phyloP scores from a whole-genome alignment of 2,329 filamentous ascomycete genomes.

The Drechslerella stenobrocha region DNA sequence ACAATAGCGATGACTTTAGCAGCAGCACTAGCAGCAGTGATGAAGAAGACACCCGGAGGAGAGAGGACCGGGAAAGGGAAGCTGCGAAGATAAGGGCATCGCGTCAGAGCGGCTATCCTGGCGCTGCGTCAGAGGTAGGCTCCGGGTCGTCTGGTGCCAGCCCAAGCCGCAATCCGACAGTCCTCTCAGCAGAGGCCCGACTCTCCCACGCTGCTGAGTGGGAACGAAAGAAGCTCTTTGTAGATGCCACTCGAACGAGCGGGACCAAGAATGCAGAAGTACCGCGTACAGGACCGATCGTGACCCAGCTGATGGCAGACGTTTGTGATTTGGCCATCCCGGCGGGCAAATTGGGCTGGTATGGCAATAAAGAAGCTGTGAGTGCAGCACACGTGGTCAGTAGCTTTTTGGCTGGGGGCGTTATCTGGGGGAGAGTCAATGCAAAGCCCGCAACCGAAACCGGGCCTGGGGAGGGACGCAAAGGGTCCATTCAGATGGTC shows the following conservation, averaged over 20 bases:
- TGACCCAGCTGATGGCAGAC: slow-evolving; percentile 41
- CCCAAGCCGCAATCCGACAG: slow-evolving; percentile 25
- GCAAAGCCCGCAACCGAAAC: slow-evolving; percentile 2
- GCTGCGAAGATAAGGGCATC: slow-evolving; percentile 15
- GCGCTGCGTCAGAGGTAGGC: slow-evolving; percentile 8
- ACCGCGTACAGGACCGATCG: slow-evolving; percentile 20
- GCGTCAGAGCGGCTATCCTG: slow-evolving; percentile 18
- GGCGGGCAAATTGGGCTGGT: slow-evolving; percentile 37
- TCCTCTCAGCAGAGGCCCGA: slow-evolving; percentile 32
- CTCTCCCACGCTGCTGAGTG: slow-evolving; percentile 38
- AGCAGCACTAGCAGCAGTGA: not conserved
- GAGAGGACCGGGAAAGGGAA: slow-evolving; percentile 5
- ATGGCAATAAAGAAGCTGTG: slow-evolving; percentile 40
- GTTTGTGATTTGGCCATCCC: slow-evolving; percentile 43
- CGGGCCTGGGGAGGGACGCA: slow-evolving; percentile 3
- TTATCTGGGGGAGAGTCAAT: slow-evolving; percentile 47
- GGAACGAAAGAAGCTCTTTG: slow-evolving; percentile 41
- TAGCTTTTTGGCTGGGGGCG: slow-evolving; percentile 30
- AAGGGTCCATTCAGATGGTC: slow-evolving; percentile 35
- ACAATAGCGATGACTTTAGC: slow-evolving; percentile 1
- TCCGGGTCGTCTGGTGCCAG: slow-evolving; percentile 23
- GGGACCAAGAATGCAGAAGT: slow-evolving; percentile 13
- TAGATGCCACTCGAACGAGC: slow-evolving; percentile 33
- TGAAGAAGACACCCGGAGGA: not conserved
- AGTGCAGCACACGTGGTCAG: slow-evolving; percentile 26